phyloP scores from a whole-genome alignment of 23 red algal genomes.

The Gracilariopsis chorda region DNA sequence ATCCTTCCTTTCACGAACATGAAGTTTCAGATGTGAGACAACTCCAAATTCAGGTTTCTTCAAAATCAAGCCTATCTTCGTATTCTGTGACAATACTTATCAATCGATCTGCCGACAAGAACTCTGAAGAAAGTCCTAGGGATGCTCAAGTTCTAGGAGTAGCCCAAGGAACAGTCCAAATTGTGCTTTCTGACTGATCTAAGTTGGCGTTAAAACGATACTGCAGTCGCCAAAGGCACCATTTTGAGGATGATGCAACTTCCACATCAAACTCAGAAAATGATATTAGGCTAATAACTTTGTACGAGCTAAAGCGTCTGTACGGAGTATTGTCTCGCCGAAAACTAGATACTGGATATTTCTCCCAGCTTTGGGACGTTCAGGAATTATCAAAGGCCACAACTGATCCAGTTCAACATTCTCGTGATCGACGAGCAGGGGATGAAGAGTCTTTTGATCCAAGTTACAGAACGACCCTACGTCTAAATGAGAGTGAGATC shows the following conservation, averaged over 20 bases:
- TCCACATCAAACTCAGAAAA: neutral
- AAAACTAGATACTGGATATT: neutral
- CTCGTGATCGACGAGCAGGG: neutral
- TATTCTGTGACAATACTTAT: conserved; percentile 23
- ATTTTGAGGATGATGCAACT: conserved; percentile 1
- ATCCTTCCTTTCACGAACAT: neutral
- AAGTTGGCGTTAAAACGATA: conserved; percentile 36
- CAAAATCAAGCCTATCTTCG: conserved; percentile 31
- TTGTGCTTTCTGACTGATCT: conserved; percentile 42
- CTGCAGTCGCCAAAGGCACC: conserved; percentile 6
- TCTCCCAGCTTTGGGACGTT: conserved; percentile 25
- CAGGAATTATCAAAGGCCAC: conserved; percentile 21
- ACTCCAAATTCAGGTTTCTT: conserved; percentile 12
- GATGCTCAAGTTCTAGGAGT: neutral
- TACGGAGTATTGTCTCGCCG: neutral
- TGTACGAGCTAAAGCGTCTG: conserved; percentile 57
- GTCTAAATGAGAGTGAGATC: no score
- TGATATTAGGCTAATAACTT: neutral
- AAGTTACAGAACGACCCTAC: no score
- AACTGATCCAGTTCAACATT: conserved; percentile 37
- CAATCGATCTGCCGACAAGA: neutral
- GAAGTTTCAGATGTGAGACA: conserved; percentile 32
- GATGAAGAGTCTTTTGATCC: no score
- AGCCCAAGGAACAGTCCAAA: conserved; percentile 2
- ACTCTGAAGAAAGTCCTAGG: no score